Percentiles rank a stretch among this genome's conserved stretches.
phyloP scores from a whole-genome alignment of 257 asterid species.

The Solanum rostratum region DNA sequence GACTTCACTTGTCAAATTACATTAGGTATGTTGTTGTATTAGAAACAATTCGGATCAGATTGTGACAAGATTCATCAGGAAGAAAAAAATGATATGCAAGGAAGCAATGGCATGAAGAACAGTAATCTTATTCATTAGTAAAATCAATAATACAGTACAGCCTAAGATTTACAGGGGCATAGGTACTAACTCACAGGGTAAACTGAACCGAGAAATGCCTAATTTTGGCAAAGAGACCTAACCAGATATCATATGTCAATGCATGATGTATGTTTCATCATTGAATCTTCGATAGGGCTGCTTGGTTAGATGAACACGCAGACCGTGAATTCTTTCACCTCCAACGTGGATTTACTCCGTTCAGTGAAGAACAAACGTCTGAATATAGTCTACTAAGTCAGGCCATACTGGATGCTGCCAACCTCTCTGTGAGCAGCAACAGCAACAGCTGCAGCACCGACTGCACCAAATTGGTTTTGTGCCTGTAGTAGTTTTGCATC shows the following conservation, averaged over 20 bases:
- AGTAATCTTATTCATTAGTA: not conserved
- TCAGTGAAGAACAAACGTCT: not conserved
- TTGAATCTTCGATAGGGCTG: not conserved
- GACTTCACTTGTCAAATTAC: too few relatives aligned
- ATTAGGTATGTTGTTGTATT: too few relatives aligned
- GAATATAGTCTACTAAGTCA: slow-evolving; percentile 12
- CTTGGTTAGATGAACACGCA: not conserved
- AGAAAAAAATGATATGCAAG: not conserved
- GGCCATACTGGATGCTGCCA: slow-evolving; percentile 51
- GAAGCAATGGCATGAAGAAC: not conserved
- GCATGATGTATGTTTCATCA: not conserved
- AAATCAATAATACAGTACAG: not conserved
- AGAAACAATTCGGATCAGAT: not conserved
- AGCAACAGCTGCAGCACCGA: slow-evolving; percentile 47
- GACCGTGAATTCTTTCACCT: not conserved
- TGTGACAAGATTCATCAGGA: not conserved
- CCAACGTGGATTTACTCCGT: not conserved
- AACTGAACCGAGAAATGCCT: not conserved
- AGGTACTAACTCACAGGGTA: not conserved
- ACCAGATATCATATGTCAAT: not conserved
- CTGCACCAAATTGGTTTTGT: slow-evolving; percentile 48
- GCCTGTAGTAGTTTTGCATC: slow-evolving; percentile 67
- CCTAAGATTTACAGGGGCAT: not conserved
- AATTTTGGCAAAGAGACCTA: not conserved
- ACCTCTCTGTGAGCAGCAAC: slow-evolving; percentile 55